Evolutionary conservation across 768 basidiomycete genomes (phyloP), one percentile per base, ranked within the genome.

Genomic region (Lactarius evosmus): DNA sequence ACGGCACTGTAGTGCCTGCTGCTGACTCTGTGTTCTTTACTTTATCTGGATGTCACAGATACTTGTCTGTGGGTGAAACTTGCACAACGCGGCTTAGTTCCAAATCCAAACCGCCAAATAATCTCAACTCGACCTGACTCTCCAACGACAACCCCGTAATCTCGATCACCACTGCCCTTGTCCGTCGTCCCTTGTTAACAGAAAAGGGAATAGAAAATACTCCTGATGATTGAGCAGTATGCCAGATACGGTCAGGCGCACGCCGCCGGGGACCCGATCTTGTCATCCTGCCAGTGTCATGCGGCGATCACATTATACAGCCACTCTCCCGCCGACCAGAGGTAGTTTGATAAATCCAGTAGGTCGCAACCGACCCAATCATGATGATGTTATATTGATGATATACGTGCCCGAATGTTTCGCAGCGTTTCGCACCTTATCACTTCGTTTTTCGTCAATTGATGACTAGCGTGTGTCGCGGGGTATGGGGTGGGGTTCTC

Each of bases 221-320:
- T 46, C 22, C 22, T 46, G 22, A 49, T 49, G 25, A 49, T 49
- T 6, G 46, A 49, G 25, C 46, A 25, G 22, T 22, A 14, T 14
- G 22, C 22, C 22, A 25, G 25, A 49, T 25, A 25, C 11, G 22
- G n/a, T 49, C 46, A 22, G 46, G 46, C 46, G 46, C 46, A 49
- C 46, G 5, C 22, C 22, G 46, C 46, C 41, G 44, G 44, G 5
- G 11, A 12, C n/a, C 44, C 44, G 25, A 46, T 46, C 22, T 14
- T 49, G 46, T 49, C 46, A 49, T 7, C 46, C 22, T 49, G 22
- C 12, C 22, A 49, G 14, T 49, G 22, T 49, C 46, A 49, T 25
- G 46, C 46, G 46, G 22, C 46, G 25, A 49, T 49, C 46, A 49
- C 22, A 49, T 49, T 49, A 49, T 49, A 22, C 46, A 49, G 46